These are phyloP conservation scores for Microdochium bolleyi DNA, from an alignment of 2,329 filamentous ascomycete genomes.

Conservation along the genomic window DNA sequence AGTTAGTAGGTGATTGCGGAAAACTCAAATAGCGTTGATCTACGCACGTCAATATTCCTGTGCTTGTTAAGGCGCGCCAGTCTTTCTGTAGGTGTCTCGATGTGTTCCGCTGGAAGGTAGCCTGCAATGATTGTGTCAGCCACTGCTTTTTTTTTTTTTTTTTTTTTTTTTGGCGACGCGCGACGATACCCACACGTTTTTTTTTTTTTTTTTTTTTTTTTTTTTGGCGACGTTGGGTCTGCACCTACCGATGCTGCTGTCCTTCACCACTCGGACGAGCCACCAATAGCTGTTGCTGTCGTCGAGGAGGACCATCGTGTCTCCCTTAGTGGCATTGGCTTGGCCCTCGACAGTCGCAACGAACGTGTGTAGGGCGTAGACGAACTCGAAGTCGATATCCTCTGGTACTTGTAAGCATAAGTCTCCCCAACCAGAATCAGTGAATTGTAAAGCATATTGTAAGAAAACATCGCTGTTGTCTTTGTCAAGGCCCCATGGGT, in stretches of 20 bases:
- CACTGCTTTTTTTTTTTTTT: neutral
- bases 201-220: no score
- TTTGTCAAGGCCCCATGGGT: conserved; percentile 51
- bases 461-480: conserved; percentile 50
- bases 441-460: conserved; percentile 48
- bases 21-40: neutral
- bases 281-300: conserved; percentile 99
- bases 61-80: conserved; percentile 94
- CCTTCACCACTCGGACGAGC: conserved; percentile 94
- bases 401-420: conserved; percentile 90
- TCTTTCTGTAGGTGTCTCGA: conserved; percentile 93
- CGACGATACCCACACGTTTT: no score
- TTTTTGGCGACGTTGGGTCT: neutral
- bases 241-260: conserved; percentile 77
- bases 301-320: conserved; percentile 96
- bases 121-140: conserved; percentile 42
- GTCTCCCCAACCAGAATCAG: conserved; percentile 67
- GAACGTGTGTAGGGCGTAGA: conserved; percentile 96
- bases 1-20: conserved; percentile 14
- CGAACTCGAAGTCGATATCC: conserved; percentile 99
- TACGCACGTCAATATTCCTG: conserved; percentile 85
- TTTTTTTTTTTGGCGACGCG: no score
- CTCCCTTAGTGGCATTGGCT: conserved; percentile 95
- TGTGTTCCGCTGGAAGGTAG: conserved; percentile 94
- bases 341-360: conserved; percentile 97